A percentile compares a stretch with the other conserved stretches of the same genome.
Evolutionary conservation across 2,329 filamentous ascomycete genomes (phyloP).

Genomic region (Cladosporium sp.): DNA sequence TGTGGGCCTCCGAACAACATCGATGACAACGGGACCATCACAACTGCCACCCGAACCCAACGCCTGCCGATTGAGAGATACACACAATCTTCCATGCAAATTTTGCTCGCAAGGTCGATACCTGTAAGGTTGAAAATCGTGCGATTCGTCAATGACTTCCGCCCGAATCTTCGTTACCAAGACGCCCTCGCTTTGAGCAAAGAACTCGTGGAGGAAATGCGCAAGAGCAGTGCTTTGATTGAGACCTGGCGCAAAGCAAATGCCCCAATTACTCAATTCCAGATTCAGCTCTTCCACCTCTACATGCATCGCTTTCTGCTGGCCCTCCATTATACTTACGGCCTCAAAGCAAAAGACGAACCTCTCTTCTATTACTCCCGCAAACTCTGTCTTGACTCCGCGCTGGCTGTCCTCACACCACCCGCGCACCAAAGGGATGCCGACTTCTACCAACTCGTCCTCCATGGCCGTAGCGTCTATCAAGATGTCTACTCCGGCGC

Average conservation of each 20-base stretch:
- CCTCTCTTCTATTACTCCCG: constrained; percentile 10
- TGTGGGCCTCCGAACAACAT: constrained; percentile 6
- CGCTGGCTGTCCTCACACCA: constrained; percentile 1
- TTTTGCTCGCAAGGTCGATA: constrained; percentile 3
- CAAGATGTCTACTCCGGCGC: constrained; percentile 4
- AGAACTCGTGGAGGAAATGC: constrained; percentile 8
- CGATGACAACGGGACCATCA: background rate
- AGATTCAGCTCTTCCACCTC: constrained; percentile 6
- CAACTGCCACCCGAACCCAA: background rate
- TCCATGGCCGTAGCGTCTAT: constrained; percentile 6
- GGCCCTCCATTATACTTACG: constrained; percentile 6
- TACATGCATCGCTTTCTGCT: constrained; percentile 9
- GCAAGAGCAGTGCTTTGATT: constrained; percentile 3
- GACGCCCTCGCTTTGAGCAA: constrained; percentile 8
- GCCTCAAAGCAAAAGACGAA: constrained; percentile 9
- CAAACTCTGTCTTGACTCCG: constrained; percentile 8
- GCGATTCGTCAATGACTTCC: constrained; percentile 9
- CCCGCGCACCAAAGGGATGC: background rate
- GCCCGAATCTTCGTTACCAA: background rate
- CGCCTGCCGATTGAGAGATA: background rate
- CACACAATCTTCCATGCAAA: constrained; percentile 4
- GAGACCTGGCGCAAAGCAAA: constrained; percentile 4
- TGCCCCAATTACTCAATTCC: constrained; percentile 4
- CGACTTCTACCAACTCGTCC: constrained; percentile 9
- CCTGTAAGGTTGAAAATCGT: constrained; percentile 5